Evolutionary conservation across 768 basidiomycete genomes (phyloP), one percentile per base, ranked within the genome.

Genomic region (Xerocomellus intermedius): DNA sequence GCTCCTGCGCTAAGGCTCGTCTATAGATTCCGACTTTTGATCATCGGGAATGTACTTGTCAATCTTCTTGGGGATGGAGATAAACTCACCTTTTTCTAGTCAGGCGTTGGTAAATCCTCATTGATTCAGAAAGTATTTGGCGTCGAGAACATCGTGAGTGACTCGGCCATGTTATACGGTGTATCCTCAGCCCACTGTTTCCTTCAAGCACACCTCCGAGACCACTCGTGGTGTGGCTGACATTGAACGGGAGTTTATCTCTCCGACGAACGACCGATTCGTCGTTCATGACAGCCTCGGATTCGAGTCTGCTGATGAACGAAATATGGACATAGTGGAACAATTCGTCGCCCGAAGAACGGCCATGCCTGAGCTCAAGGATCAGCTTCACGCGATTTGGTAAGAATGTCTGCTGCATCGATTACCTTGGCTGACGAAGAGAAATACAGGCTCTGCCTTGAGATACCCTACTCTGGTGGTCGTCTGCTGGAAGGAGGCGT

Each of bases 271-370:
- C 36, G 26, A 49, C 6, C 52, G 57, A 46, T 50, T 62, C 14
- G 61, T 62, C 16, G 46, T 63, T 21, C 61, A 63, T 12, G 61
- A 61, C 8, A 61, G 60, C 41, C 55, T 63, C 5, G 60, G 60
- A 2, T 61, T 61, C 16, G 60, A 63, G 32, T 42, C 57, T 19
- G 61, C 19, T 8, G 61, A 62, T 22, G 33, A 44, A 38, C 2
- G 2, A 14, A 52, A 59, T n/a, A 55, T 64, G 14, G 26, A 46
- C 0, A 39, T 35, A 4, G 43, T 63, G 30, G 26, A 49, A 14
- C 0, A 45, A 1, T 62, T 62, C 1, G 50, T 62, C 36, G 2
- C 24, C 10, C 5, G 28, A 42, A 59, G 61, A 41, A 30, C 36
- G 47, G 30, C 38, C 7, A 37, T 32, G 61, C 43, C 41, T n/a